Percentiles rank a stretch among this genome's conserved stretches.
Evolutionary conservation across 148 eudicot genomes (phyloP).

Genomic region (Camellia granthamiana): DNA sequence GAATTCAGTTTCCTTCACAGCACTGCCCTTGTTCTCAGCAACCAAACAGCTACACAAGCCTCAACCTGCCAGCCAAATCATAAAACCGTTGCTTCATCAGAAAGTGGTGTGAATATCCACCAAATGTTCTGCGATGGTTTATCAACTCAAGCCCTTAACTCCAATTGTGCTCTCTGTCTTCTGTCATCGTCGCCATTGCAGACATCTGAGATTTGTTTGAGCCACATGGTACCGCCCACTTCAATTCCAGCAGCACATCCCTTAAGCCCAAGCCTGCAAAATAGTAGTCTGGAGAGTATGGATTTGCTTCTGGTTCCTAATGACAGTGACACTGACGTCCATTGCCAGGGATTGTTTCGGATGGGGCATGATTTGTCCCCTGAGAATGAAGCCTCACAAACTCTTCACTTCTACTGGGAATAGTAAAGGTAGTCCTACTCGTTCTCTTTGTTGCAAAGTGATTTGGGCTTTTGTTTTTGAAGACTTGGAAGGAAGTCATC

Average conservation of each 20-base stretch:
- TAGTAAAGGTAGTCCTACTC: background rate
- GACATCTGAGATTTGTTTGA: constrained; percentile 10
- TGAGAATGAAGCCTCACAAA: constrained; percentile 17
- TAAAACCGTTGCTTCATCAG: constrained; percentile 13
- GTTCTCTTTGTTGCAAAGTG: constrained; percentile 2
- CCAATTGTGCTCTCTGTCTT: constrained; percentile 37
- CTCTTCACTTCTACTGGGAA: constrained; percentile 33
- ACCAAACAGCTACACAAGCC: constrained; percentile 15
- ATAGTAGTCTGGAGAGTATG: constrained; percentile 6
- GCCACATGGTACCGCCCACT: constrained; percentile 7
- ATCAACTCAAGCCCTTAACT: constrained; percentile 19
- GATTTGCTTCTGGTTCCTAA: constrained; percentile 13
- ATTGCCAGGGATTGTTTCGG: constrained; percentile 18
- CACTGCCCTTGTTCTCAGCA: background rate
- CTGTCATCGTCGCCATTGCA: constrained; percentile 26
- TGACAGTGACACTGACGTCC: constrained; percentile 11
- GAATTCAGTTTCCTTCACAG: background rate
- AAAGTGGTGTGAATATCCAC: background rate
- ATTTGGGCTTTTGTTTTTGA: background rate
- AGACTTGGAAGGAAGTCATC: background rate
- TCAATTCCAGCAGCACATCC: constrained; percentile 13
- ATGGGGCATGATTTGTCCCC: constrained; percentile 13
- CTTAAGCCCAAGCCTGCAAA: background rate
- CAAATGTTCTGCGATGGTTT: constrained; percentile 11
- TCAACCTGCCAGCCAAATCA: constrained; percentile 18